Base-by-base conservation (phyloP, 2,329 filamentous ascomycete genomes). In the Fusarium transvaalense region DNA sequence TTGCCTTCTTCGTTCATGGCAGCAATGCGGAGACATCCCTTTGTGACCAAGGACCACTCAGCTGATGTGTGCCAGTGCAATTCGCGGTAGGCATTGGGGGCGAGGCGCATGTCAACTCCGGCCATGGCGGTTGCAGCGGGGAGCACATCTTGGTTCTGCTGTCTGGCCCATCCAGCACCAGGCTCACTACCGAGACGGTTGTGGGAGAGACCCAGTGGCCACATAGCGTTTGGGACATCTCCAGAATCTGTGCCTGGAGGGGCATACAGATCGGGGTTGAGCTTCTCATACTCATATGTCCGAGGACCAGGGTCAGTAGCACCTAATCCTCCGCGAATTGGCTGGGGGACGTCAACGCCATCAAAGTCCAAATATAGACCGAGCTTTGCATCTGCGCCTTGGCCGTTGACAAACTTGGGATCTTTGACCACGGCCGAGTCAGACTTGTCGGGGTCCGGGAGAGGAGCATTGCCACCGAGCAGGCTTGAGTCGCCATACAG, bases 81-180 rank as follows among this genome's bases (percentile, higher is more conserved):
- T 23, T 63, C 60, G 1, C 60, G 60, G 25, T 56, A 56, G 1
- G 58, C 60, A 5, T 56, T 34, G 4, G 48, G 48, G 5, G 35
- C 60, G 2, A 63, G 60, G 7, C 58, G 60, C 60, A 63, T 62
- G 27, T 63, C 50, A 4, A 62, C 60, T 25, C 60, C 58, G 4
- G 60, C 58, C 48, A 63, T 62, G 4, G 35, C 60, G 6, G 50
- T 56, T 3, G 48, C 50, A 8, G 60, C 37, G 2, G 60, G 60
- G 7, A 63, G 60, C 3, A 48, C 58, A 27, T 13, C 48, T 5
- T 43, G 35, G 10, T 56, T 62, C 37, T 62, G 58, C 50, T 63
- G 58, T 29, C 60, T 51, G 7, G 58, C 58, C 60, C 60, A 63
- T 10, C 60, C 60, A 0, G 57, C 60, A 0, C 57, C 57, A 21